Percentiles rank a stretch among this genome's conserved stretches.
Evolutionary conservation across 495 filamentous ascomycete species (phyloP).

Genomic region (Apiosordaria backusii): DNA sequence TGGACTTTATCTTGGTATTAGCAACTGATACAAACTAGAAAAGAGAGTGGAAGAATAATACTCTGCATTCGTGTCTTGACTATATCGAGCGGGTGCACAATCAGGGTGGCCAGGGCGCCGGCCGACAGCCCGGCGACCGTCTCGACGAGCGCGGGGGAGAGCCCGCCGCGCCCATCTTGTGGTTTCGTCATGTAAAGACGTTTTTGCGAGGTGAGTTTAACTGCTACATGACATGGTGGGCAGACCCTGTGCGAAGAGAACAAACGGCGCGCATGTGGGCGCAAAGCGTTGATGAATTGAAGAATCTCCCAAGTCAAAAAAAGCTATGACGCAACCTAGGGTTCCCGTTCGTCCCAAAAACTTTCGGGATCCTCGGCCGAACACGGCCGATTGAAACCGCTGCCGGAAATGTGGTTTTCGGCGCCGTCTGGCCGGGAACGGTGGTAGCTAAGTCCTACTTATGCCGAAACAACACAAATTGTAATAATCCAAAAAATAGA

Average conservation of each 20-base stretch:
- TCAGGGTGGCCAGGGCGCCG: slow-evolving; percentile 77
- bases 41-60: slow-evolving; percentile 32
- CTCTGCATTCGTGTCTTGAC: slow-evolving; percentile 94
- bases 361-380: slow-evolving; percentile 19
- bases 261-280: background rate
- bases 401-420: slow-evolving; percentile 11
- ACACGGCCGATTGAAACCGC: slow-evolving; percentile 22
- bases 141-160: slow-evolving; percentile 80
- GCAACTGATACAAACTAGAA: background rate
- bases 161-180: slow-evolving; percentile 27
- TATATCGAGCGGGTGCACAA: slow-evolving; percentile 84
- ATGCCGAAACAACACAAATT: background rate
- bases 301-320: slow-evolving; percentile 7
- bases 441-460: background rate
- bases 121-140: slow-evolving; percentile 86
- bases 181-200: slow-evolving; percentile 40
- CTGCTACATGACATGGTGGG: slow-evolving; percentile 23
- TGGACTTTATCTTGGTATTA: slow-evolving; percentile 27
- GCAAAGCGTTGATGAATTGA: background rate
- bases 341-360: background rate
- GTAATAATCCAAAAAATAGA: background rate
- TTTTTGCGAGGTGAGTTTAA: slow-evolving; percentile 1
- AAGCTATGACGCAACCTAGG: slow-evolving; percentile 24
- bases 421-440: background rate
- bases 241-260: background rate